Evolutionary conservation across 306 rosid genomes (phyloP).

Genomic region (Castanea crenata): DNA sequence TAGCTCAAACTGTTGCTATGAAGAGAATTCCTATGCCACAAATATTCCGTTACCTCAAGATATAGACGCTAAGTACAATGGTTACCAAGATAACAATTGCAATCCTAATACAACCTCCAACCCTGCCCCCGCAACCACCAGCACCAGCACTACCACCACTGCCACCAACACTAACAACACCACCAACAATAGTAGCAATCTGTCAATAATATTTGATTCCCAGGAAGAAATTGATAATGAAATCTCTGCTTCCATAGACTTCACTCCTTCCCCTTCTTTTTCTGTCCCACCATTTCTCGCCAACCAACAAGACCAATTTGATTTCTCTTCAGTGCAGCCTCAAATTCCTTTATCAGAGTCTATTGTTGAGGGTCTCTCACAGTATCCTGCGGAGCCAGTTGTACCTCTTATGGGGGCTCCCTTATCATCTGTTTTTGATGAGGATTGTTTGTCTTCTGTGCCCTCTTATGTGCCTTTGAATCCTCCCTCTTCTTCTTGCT

Average conservation of each 20-base stretch:
- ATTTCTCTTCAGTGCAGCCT: conserved; percentile 51
- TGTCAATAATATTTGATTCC: conserved; percentile 65
- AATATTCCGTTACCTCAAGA: conserved; percentile 49
- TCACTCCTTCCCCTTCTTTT: conserved; percentile 67
- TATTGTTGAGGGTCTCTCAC: conserved; percentile 59
- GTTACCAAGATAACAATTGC: conserved; percentile 37
- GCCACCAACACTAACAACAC: conserved; percentile 22
- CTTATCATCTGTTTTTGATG: conserved; percentile 58
- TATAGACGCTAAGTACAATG: conserved; percentile 37
- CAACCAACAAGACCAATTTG: conserved; percentile 54
- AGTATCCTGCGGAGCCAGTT: conserved; percentile 38
- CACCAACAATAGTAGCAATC: conserved; percentile 35
- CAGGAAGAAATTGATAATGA: conserved; percentile 84
- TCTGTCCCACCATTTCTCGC: conserved; percentile 42
- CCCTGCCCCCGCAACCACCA: conserved; percentile 18
- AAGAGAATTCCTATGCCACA: conserved; percentile 57
- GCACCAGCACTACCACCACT: neutral
- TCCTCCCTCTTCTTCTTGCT: conserved; percentile 65
- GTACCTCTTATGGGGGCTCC: conserved; percentile 47
- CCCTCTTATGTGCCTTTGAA: conserved; percentile 67
- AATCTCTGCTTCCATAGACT: conserved; percentile 87
- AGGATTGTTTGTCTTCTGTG: conserved; percentile 78
- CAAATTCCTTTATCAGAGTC: conserved; percentile 46
- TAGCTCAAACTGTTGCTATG: conserved; percentile 69
- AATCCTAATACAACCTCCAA: conserved; percentile 32